Base-by-base conservation (phyloP, 345 rosid species). In the Mangifera indica region DNA sequence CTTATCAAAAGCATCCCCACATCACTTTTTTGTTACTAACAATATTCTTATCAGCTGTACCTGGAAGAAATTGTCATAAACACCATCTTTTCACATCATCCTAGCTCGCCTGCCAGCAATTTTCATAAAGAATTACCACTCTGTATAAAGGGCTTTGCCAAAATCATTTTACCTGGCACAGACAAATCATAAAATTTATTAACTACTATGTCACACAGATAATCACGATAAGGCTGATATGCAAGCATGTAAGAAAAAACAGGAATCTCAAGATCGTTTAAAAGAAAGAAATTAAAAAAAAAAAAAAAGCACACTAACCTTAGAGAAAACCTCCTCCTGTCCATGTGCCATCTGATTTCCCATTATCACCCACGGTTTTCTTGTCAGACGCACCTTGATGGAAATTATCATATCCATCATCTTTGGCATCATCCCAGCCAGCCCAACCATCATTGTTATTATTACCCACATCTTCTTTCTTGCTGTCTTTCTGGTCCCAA, bases 341-440 rank as follows among this genome's bases (percentile, higher is more conserved):
- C 98, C 99, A 91, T 32, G 88, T 60, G 64, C 74, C 63, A 84
- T 89, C 96, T 63, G 94, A 70, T 78, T 93, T 93, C 67, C 91
- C 96, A 63, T 85, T 91, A 62, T 79, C 74, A 58, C 82, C 87
- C 60, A 69, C 82, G 60, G 84, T 64, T 68, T 85, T 86, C 76
- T 84, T 87, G 76, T 80, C 76, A 54, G 78, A 69, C 60, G 89
- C 81, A 54, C 77, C 81, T 44, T 92, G 89, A 63, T 89, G 82
- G 79, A 78, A 84, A 58, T 81, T 78, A 77, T 85, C 92, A 66
- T 58, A 84, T 46, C 86, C 91, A 66, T 92, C 97, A 67, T 90
- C 93, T 81, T 94, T 89, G 9, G 70, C 84, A 73, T 94, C 97
- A 74, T 92, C 98, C 94, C 98, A 91, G 52, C 97, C 99, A 52